Conservation (phyloP, 2,329 filamentous ascomycete genomes). For the Botrytis hyacinthi region DNA sequence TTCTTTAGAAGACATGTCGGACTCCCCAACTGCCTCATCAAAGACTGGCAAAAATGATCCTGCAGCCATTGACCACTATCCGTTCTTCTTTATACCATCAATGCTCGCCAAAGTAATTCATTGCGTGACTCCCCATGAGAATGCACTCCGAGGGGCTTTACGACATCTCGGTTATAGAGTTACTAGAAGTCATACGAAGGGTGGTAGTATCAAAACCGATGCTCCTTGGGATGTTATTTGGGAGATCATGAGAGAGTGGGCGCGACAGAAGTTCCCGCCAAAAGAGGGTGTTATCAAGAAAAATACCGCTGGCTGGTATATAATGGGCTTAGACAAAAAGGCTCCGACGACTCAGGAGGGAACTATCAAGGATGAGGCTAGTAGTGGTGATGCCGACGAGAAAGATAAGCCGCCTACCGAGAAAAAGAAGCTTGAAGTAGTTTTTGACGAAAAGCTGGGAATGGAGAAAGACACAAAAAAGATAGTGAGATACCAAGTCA, state of each 20-base stretch:
- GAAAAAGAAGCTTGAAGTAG: constrained; percentile 46
- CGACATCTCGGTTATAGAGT: constrained; percentile 76
- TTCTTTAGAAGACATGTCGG: constrained; percentile 25
- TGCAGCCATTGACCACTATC: constrained; percentile 67
- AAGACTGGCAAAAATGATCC: constrained; percentile 49
- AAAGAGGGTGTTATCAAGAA: constrained; percentile 69
- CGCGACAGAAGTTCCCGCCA: constrained; percentile 74
- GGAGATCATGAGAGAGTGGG: constrained; percentile 93
- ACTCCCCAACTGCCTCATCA: constrained; percentile 42
- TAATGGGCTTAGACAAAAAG: constrained; percentile 50
- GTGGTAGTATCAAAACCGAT: constrained; percentile 89
- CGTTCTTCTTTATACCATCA: constrained; percentile 83
- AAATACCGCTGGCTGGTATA: constrained; percentile 67
- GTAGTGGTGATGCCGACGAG: constrained; percentile 19
- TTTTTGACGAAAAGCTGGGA: constrained; percentile 80
- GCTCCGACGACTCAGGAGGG: constrained; percentile 25
- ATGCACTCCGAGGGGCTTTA: constrained; percentile 77
- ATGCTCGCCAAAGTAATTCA: constrained; percentile 74
- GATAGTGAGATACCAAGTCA: constrained; percentile 82
- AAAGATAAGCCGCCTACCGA: constrained; percentile 27
- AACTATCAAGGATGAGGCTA: constrained; percentile 21
- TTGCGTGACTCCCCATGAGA: constrained; percentile 75
- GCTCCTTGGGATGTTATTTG: constrained; percentile 88
- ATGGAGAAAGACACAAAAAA: constrained; percentile 64
- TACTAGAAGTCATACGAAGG: constrained; percentile 82